Base-by-base conservation (phyloP, 352 stramenopile genomes). In the Globisporangium takayamanum region DNA sequence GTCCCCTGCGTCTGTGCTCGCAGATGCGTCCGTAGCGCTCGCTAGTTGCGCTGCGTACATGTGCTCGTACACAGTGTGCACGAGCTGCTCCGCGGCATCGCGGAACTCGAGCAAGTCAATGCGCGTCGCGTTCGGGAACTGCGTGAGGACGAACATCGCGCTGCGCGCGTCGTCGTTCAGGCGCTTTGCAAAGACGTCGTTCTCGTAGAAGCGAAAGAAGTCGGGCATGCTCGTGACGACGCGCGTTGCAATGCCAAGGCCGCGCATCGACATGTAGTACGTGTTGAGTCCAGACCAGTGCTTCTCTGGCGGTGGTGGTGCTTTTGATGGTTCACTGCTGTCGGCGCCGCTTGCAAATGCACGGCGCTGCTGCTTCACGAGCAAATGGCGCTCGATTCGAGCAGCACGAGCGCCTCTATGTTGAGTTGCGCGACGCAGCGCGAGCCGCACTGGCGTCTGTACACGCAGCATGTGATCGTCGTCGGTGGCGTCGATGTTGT, bases 111-210 rank as follows among this genome's bases (percentile, higher is more conserved):
- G 62, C 4, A 85, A 64, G 59, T 80, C 59, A 25, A 85, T 60
- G 0, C 50, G 60, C 41, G 63, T 66, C 0, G 33, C 14, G 20
- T 48, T 64, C 12, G 74, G 73, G 56, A 84, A 74, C 45, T 71
- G 66, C 37, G 69, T 80, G 41, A 88, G 47, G 28, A 82, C 66
- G 55, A 71, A 84, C 77, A 88, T 88, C 57, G 65, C 60, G 51
- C 55, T 79, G 53, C 69, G 69, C 26, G 60, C 64, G n/a, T 81
- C 62, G 36, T 81, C 67, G 1, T 63, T 54, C 20, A 65, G 45
- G 0, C 55, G 45, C n/a, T 62, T 59, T 15, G 66, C 62, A 53
- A 88, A 87, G 11, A 78, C 42, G 3, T 48, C 50, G 22, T 56
- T 39, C 41, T 72, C 50, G 53, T 71, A 62, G 57, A 59, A 69